Conservation (phyloP, 768 basidiomycete genomes). For the Tephrocybe sp. region DNA sequence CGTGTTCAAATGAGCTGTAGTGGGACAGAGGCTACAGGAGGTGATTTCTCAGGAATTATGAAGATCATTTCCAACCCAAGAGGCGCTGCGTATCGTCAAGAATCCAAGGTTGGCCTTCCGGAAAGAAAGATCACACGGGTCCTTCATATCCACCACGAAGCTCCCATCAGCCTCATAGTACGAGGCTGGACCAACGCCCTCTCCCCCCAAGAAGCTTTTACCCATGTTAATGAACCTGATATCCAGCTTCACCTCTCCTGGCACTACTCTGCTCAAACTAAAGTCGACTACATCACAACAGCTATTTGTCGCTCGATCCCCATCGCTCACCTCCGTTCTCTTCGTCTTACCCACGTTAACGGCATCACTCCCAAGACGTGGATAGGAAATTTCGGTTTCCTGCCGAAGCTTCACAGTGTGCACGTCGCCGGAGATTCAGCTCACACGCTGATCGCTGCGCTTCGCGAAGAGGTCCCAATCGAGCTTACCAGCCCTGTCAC, state of each 20-base stretch:
- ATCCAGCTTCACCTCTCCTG: constrained; percentile 26
- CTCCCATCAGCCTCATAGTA: constrained; percentile 13
- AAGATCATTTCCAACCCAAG: constrained; percentile 12
- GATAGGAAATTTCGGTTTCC: constrained; percentile 25
- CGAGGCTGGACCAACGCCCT: constrained; percentile 16
- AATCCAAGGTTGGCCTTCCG: constrained; percentile 7
- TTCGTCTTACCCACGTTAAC: constrained; percentile 22
- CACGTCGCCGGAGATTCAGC: constrained; percentile 22
- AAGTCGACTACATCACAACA: constrained; percentile 16
- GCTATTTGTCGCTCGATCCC: constrained; percentile 24
- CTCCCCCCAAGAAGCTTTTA: background rate
- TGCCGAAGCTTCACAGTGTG: constrained; percentile 26
- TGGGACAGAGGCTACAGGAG: constrained; percentile 14
- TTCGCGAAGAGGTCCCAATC: constrained; percentile 19
- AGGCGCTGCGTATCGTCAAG: constrained; percentile 3
- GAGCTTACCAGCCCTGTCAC: constrained; percentile 10
- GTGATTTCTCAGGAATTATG: constrained; percentile 21
- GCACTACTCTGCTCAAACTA: constrained; percentile 13
- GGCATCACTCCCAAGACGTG: constrained; percentile 20
- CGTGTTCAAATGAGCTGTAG: constrained; percentile 19
- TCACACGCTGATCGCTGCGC: constrained; percentile 23
- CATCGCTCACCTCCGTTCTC: constrained; percentile 22
- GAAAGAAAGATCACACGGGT: constrained; percentile 13
- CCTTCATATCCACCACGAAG: constrained; percentile 15
- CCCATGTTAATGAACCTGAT: constrained; percentile 5